These are phyloP conservation scores for Talaromyces sp. DNA, from an alignment of 2,329 filamentous ascomycete genomes.

Conservation along the genomic window DNA sequence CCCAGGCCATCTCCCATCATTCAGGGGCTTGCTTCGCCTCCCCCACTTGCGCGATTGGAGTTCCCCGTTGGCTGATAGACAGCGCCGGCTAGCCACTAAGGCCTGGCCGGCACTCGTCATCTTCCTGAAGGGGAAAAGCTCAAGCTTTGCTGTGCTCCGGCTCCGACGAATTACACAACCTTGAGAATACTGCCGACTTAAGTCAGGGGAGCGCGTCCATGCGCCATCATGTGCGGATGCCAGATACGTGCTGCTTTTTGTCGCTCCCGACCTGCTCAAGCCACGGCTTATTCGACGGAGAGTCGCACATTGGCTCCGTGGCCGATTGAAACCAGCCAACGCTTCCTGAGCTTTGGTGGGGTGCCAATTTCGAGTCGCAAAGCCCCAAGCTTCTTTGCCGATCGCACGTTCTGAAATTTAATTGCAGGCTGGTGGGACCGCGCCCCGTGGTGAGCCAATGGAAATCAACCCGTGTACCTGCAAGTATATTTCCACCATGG, in stretches of 20 bases:
- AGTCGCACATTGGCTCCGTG: neutral
- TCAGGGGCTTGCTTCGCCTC: constrained; percentile 11
- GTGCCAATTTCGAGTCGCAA: neutral
- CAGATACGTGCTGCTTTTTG: neutral
- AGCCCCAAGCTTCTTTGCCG: neutral
- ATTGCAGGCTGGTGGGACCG: neutral
- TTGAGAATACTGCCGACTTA: neutral
- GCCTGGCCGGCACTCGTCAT: neutral
- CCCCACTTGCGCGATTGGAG: constrained; percentile 5
- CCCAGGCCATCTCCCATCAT: constrained; percentile 1
- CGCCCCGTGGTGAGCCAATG: neutral
- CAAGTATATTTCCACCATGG: neutral
- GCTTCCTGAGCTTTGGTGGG: neutral
- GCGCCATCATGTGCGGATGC: neutral
- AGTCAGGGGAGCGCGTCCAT: neutral
- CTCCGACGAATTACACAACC: neutral
- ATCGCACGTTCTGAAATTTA: neutral
- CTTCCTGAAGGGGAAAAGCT: neutral
- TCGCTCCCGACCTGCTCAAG: neutral
- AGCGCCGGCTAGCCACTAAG: constrained; percentile 11
- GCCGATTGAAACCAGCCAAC: neutral
- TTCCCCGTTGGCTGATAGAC: constrained; percentile 9
- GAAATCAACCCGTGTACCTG: neutral
- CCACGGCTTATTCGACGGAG: neutral
- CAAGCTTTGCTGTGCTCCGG: neutral